Evolutionary conservation across 2,329 filamentous ascomycete species (phyloP), one percentile per base, ranked within the genome.

Genomic region (Paracoccidioides lutzii): DNA sequence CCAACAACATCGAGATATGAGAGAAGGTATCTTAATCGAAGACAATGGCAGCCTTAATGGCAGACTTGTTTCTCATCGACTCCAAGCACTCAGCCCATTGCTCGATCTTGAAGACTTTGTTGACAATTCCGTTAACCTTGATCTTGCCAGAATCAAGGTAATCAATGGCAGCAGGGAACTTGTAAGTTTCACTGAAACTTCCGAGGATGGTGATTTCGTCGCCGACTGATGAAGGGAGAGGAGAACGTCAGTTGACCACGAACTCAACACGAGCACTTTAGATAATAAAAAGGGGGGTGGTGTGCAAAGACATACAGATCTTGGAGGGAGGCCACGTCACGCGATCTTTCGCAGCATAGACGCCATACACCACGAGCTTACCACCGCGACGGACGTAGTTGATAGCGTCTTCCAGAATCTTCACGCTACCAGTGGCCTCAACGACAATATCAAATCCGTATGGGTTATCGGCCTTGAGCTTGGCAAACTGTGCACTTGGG

Each of bases 401-500:
- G 68, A 88, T 85, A 33, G 83, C 76, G 63, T 84, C 79, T 66
- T 88, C 84, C 2, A 88, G 77, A 51, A 88, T 83, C 69, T 81
- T 82, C 48, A 80, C 75, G 53, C 79, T 84, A 15, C 85, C 85
- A 10, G 84, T 87, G 40, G 84, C 84, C 73, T 87, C 82, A 28
- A 86, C 78, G 30, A 86, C 82, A 59, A 87, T 81, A 61, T 88
- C 84, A 65, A 88, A 88, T 3, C 85, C 85, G 63, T 87, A 82
- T 0, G 84, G 83, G 68, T 88, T 82, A 48, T 82, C 77, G 44
- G 73, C 70, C 72, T 81, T 82, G 59, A 88, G 71, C 63, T 81
- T 73, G 46, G 78, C 72, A 67, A 85, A 84, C 64, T 85, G 81
- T 14, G 75, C 76, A 41, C 74, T 70, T 5, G 82, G 76, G 59